Base-by-base conservation (phyloP, 2,329 filamentous ascomycete genomes). In the Colletotrichum liaoningense region DNA sequence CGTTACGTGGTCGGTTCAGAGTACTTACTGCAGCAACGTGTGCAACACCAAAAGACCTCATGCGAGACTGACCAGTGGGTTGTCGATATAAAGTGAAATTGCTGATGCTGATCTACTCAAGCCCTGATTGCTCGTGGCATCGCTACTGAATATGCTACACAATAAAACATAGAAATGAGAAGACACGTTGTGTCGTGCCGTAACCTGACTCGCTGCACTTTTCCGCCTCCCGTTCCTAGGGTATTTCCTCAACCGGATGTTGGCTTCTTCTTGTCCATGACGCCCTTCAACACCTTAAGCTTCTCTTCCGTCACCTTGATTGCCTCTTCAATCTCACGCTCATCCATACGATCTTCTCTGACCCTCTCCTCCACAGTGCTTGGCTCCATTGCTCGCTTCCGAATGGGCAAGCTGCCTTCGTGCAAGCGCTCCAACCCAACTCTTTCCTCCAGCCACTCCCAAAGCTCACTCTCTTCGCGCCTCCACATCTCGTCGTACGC, bases 401-500 rank as follows among this genome's bases (percentile, higher is more conserved):
- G 85, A 72, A 82, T 78, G 72, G 80, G 81, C 38, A 79, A 76
- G 57, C 72, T 79, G 64, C 77, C 83, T 68, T 84, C 87, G 76
- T 81, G 83, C 76, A 89, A 83, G 72, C 85, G 86, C 69, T 95
- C 93, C 80, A 97, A 85, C 2, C 94, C 93, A 1, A 95, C 92
- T 22, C 95, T 89, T 78, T 97, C 94, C 81, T 98, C 95, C 5
- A 98, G 85, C 95, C 95, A 98, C 71, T 94, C 92, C 95, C 95
- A 98, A 11, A 98, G 85, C 78, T 97, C 94, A 76, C 90, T 94
- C 80, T 98, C 95, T 81, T 98, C 95, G 54, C 91, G 87, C 46
- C 91, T 89, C 95, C 96, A 99, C 79, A 98, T 93, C 83, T 98
- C 94, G 77, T 98, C 95, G 80, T 98, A 98, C 0, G 94, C 95